Evolutionary conservation across 2,329 filamentous ascomycete species (phyloP), one percentile per base, ranked within the genome.

Genomic region (Aureobasidium leucospermi): DNA sequence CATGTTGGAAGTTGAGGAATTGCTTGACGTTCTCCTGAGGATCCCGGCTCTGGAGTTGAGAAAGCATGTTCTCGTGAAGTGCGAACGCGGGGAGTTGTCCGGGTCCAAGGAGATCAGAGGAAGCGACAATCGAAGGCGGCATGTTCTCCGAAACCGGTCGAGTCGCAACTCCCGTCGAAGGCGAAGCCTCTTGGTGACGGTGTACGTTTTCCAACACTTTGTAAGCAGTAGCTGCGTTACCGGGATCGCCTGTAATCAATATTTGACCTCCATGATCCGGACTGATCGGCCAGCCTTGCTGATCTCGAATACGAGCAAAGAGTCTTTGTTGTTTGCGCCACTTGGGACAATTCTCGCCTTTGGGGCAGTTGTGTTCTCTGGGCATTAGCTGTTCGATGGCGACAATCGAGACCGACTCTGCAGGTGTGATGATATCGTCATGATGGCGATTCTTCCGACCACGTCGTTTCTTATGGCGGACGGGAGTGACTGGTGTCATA

Each of bases 11-110:
- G 69, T 84, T 84, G 57, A 97, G 81, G 74, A 96, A 97, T 65
- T 96, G 90, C 68, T 89, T 86, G 38, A 97, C 90, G 66, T 93
- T 96, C 74, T 96, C 92, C 72, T 95, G 92, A 6, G 92, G 89
- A 69, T 96, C 91, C 57, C 88, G 82, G 16, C 79, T 78, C 68
- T 88, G 81, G 34, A 96, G 71, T 63, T 80, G 84, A 60, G 85
- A 84, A 15, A 96, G 84, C 43, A 80, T 81, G 51, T 87, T 84
- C 71, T 91, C 86, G 67, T 91, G 86, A 39, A 96, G 81, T 19
- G 75, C 76, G 61, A 92, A 79, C 28, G 85, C 79, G 23, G 87
- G 81, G 11, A 85, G 71, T 38, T 81, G 73, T 7, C 82, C 82
- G 6, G 89, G 87, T 2, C 91, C 92, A 63, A 97, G 81, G 10